Percentiles rank a stretch among this genome's conserved stretches.
Conservation (phyloP, 805 yeast species). For the Teunomyces gatunensis region DNA sequence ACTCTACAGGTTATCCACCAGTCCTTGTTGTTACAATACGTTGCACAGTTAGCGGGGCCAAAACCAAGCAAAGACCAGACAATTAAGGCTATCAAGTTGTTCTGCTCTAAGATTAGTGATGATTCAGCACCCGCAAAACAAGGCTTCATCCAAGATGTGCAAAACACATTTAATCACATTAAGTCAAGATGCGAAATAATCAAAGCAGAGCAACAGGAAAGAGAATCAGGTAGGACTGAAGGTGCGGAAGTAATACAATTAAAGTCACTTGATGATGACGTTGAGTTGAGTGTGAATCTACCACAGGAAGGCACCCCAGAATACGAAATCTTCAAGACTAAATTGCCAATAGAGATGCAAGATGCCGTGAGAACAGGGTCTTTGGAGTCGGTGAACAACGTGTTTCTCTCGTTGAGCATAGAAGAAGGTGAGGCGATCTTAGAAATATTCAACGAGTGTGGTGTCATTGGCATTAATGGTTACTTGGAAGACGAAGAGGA, state of each 20-base stretch:
- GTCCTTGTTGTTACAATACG: conserved; percentile 74
- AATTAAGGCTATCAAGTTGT: conserved; percentile 53
- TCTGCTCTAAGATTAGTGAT: conserved; percentile 62
- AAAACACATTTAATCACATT: conserved; percentile 73
- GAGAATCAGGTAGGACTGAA: conserved; percentile 17
- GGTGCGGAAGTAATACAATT: conserved; percentile 84
- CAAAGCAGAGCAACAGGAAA: conserved; percentile 44
- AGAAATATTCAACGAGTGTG: conserved; percentile 73
- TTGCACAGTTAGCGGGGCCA: conserved; percentile 45
- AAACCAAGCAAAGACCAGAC: conserved; percentile 26
- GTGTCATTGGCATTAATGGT: conserved; percentile 80
- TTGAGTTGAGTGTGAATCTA: conserved; percentile 66
- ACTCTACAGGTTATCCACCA: conserved; percentile 75
- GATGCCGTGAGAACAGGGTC: conserved; percentile 69
- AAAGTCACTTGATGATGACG: conserved; percentile 80
- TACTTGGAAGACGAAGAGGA: conserved; percentile 70
- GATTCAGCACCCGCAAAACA: conserved; percentile 56
- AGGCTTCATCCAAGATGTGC: conserved; percentile 73
- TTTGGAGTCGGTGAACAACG: conserved; percentile 78
- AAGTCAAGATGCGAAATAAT: conserved; percentile 69
- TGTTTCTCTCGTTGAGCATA: conserved; percentile 68
- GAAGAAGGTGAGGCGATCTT: conserved; percentile 78
- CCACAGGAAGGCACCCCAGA: conserved; percentile 59
- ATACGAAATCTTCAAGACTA: conserved; percentile 52
- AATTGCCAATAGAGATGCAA: conserved; percentile 62